Base-by-base conservation (phyloP, 2,329 filamentous ascomycete species). In the Fusarium euwallaceae region DNA sequence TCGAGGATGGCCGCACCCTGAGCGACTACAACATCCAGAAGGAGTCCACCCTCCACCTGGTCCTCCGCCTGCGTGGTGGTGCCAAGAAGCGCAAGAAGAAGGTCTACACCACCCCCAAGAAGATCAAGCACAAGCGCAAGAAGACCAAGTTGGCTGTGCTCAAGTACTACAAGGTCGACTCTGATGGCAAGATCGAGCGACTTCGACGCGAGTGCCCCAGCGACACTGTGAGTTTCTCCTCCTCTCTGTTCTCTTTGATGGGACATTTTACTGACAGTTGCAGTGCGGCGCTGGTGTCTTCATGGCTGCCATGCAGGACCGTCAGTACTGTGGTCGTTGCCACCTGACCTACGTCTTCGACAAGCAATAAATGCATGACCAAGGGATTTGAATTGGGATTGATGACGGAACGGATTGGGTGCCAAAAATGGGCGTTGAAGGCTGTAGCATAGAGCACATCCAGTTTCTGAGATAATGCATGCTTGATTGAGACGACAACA, bases 81-180 rank as follows among this genome's bases (percentile, higher is more conserved):
- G 95, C 88, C 86, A 99, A 99, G 95, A 98, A 98, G 94, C 93
- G 97, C 88, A 99, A 99, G 95, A 98, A 98, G 95, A 99, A 99
- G 95, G 97, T 99, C 82, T 99, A 99, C 94, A 98, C 95, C 86
- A 99, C 97, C 84, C 97, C 97, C 87, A 99, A 99, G 95, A 99
- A 99, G 95, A 99, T 99, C 94, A 99, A 99, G 97, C 97, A 99
- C 93, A 99, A 99, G 95, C 94, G 95, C 91, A 99, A 98, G 95
- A 99, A 99, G 96, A 98, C 94, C 92, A 99, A 99, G 94, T 90
- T 99, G 87, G 97, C 97, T 84, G 96, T 99, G 82, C 95, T 99
- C 88, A 99, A 99, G 93, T 99, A 99, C 94, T 99, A 99, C 94
- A 99, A 99, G 94, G 97, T 99, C 83, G 97, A 98, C 88, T 95